Evolutionary conservation across 2,329 filamentous ascomycete genomes (phyloP), one percentile per base, ranked within the genome.

Genomic region (Zasmidium citrigriseum): DNA sequence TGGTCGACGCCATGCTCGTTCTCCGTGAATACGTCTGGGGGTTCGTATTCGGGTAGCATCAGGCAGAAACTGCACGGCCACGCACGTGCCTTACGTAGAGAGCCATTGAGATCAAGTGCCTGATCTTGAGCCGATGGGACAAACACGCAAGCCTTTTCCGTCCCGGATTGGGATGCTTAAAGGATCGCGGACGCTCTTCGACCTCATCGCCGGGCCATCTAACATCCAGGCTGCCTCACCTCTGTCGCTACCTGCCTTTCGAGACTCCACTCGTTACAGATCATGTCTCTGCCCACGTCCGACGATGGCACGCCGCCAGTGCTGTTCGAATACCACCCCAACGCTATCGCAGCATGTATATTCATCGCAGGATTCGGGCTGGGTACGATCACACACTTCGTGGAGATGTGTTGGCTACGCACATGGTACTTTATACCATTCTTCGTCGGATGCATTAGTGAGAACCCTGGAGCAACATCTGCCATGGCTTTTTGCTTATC

Each of bases 341-440:
- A 62, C 18, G 46, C 65, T 38, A 47, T 63, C 9, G 68, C 64
- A 23, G 66, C 67, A 5, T 52, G 67, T 38, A 60, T 71, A 10
- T 68, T 71, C 55, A 59, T 66, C 50, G 57, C 70, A 4, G 52
- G 62, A 2, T 71, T 72, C 51, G 55, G 56, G 7, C 20, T 68
- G 2, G 55, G 60, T 2, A 70, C 76, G 0, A 24, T 68, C 0
- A 52, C 71, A 1, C 80, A 82, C 55, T 57, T 66, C 11, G 72
- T 68, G 22, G 72, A 76, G 34, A 60, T 81, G 21, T 23, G 75
- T 22, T 68, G 65, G 25, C 70, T 72, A 3, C 67, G 63, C 2
- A 72, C 73, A 2, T 70, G 69, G 54, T 76, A 73, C 55, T 77
- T 75, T 34, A 72, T 75, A 9, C 73, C 75, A 0, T 61, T 76